phyloP scores from a whole-genome alignment of 2,329 filamentous ascomycete species.

The Fusarium incarnatum region DNA sequence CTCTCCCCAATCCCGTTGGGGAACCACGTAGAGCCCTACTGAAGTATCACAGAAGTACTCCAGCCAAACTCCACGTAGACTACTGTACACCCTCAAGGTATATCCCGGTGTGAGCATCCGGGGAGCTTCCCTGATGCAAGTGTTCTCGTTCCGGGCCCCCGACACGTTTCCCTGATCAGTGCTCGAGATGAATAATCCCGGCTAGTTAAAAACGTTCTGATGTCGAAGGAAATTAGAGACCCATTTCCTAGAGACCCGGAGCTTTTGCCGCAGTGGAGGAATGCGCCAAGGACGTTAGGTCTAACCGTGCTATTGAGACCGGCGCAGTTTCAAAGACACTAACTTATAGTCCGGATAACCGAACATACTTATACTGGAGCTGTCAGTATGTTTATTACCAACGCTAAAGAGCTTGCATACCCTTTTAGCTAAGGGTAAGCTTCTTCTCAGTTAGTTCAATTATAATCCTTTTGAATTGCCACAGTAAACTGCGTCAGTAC shows the following conservation, averaged over 20 bases:
- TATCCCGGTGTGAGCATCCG: conserved; percentile 14
- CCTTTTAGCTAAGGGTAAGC: not conserved
- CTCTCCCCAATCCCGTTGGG: not conserved
- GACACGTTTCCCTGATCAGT: conserved; percentile 1
- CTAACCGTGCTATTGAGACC: not conserved
- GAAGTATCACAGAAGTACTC: conserved; percentile 12
- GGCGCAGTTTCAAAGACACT: not conserved
- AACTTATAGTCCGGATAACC: not conserved
- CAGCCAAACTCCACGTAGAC: not conserved
- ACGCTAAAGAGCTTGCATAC: not conserved
- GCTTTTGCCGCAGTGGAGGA: conserved; percentile 1
- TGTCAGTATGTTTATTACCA: not conserved
- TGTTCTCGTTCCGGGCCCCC: conserved; percentile 12
- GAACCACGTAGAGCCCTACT: not conserved
- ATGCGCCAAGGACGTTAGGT: conserved; percentile 24
- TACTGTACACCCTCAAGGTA: conserved; percentile 2
- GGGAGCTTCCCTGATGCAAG: conserved; percentile 28
- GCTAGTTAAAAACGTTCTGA: not conserved
- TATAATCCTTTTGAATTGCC: not conserved
- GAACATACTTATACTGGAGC: not conserved
- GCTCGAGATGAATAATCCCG: conserved; percentile 3
- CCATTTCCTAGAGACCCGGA: not conserved
- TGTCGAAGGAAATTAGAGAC: conserved; percentile 13
- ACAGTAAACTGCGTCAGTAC: conserved; percentile 8
- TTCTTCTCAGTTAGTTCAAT: not conserved